phyloP scores from a whole-genome alignment of 2,329 filamentous ascomycete species.

The Neoscytalidium dimidiatum region DNA sequence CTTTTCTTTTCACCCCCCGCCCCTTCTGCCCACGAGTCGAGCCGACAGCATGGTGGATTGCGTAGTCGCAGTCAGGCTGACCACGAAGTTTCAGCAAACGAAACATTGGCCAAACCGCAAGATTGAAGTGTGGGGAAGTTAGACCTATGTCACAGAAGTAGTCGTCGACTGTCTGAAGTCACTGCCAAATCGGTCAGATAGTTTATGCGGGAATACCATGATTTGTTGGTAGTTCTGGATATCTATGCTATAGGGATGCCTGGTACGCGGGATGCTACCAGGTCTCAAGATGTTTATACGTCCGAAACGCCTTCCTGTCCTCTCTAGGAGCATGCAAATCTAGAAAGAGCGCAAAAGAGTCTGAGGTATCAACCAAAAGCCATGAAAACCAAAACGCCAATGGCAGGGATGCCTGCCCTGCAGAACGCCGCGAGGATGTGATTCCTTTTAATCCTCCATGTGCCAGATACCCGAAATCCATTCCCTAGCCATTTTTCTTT shows the following conservation, averaged over 20 bases:
- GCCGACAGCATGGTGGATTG: not conserved
- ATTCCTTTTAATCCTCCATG: not conserved
- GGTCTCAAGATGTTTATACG: not conserved
- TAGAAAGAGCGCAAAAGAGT: not conserved
- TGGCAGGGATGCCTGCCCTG: not conserved
- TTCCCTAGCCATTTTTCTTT: not conserved
- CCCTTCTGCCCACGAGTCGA: not conserved
- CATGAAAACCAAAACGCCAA: not conserved
- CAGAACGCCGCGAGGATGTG: not conserved
- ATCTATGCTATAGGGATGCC: not conserved
- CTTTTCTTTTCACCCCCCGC: not conserved
- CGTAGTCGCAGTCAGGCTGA: not conserved
- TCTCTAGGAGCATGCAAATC: not conserved
- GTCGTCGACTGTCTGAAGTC: not conserved
- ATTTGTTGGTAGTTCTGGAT: not conserved
- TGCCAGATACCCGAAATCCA: not conserved
- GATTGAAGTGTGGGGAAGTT: not conserved
- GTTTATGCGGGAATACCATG: not conserved
- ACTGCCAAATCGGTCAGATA: not conserved
- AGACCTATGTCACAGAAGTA: not conserved
- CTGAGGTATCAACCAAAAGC: constrained; percentile 5
- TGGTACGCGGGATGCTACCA: not conserved
- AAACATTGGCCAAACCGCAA: not conserved
- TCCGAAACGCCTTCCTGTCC: not conserved
- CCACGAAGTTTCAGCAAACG: not conserved